Conservation (phyloP, 192 early-diverging fungal genomes). For the Helicostylum pulchrum region DNA sequence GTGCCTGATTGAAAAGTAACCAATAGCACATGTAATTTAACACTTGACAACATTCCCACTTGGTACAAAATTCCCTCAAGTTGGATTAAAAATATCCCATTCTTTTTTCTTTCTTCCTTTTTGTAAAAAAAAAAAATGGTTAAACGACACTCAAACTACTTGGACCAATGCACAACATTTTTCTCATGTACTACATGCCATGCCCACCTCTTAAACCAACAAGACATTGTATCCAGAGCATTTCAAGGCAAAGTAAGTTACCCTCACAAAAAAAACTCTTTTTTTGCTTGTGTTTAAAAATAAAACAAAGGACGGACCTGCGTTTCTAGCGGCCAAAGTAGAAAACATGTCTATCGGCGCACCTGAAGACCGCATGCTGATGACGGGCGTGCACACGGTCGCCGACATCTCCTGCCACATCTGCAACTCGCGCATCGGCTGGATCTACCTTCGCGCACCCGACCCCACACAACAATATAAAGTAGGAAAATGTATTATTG, state of each 20-base stretch:
- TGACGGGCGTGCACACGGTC: slow-evolving; percentile 58
- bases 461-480: slow-evolving; percentile 57
- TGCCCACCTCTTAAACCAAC: slow-evolving; percentile 49
- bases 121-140: background rate
- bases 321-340: slow-evolving; percentile 52
- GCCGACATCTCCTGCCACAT: slow-evolving; percentile 53
- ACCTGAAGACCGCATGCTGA: slow-evolving; percentile 53
- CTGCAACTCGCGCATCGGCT: slow-evolving; percentile 50
- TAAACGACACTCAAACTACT: slow-evolving; percentile 44
- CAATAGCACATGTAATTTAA: too few relatives aligned
- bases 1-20: too few relatives aligned
- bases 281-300: background rate
- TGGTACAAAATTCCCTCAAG: too few relatives aligned
- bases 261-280: background rate
- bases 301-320: slow-evolving; percentile 41
- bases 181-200: slow-evolving; percentile 56
- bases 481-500: slow-evolving; percentile 55
- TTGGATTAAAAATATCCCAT: background rate
- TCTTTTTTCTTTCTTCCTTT: background rate
- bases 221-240: slow-evolving; percentile 58
- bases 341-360: slow-evolving; percentile 48
- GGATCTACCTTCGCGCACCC: slow-evolving; percentile 59
- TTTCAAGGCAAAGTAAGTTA: slow-evolving; percentile 25
- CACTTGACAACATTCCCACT: background rate
- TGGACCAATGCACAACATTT: slow-evolving; percentile 39